Conservation (phyloP, 2,329 filamentous ascomycete species). For the Colletotrichum lindemuthianum region DNA sequence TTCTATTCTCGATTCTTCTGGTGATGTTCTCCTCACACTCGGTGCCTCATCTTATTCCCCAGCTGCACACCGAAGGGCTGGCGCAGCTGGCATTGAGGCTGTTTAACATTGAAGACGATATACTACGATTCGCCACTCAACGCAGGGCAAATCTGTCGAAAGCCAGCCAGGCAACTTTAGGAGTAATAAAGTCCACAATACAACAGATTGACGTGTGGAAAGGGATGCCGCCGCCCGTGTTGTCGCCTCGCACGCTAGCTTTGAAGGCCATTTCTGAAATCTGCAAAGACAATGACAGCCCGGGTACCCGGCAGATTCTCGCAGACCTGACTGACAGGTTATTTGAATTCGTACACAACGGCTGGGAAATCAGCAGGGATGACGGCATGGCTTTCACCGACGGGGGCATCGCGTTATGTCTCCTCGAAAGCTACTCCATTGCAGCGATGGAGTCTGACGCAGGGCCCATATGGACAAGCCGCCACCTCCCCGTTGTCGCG, state of each 20-base stretch:
- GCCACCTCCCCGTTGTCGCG: conserved; percentile 63
- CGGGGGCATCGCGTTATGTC: conserved; percentile 49
- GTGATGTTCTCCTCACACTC: conserved; percentile 70
- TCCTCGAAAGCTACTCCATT: conserved; percentile 65
- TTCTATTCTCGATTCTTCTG: conserved; percentile 71
- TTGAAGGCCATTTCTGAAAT: conserved; percentile 63
- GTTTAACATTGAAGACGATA: conserved; percentile 63
- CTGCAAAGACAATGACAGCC: conserved; percentile 25
- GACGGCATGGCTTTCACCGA: conserved; percentile 25
- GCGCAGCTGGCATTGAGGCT: conserved; percentile 65
- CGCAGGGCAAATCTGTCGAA: conserved; percentile 76
- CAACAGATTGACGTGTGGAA: conserved; percentile 69
- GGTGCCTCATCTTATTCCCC: conserved; percentile 67
- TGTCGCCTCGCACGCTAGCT: conserved; percentile 72
- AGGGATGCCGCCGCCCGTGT: conserved; percentile 53
- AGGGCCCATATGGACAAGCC: conserved; percentile 52
- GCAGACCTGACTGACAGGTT: conserved; percentile 34
- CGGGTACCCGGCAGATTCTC: conserved; percentile 23
- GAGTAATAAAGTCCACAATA: conserved; percentile 63
- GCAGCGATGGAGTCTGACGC: conserved; percentile 54
- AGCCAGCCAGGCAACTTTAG: conserved; percentile 66
- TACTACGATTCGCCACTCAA: conserved; percentile 70
- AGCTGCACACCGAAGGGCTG: conserved; percentile 65
- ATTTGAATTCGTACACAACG: conserved; percentile 36
- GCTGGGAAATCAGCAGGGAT: conserved; percentile 23